phyloP scores from a whole-genome alignment of 768 basidiomycete species.

The Naganishia onofrii region DNA sequence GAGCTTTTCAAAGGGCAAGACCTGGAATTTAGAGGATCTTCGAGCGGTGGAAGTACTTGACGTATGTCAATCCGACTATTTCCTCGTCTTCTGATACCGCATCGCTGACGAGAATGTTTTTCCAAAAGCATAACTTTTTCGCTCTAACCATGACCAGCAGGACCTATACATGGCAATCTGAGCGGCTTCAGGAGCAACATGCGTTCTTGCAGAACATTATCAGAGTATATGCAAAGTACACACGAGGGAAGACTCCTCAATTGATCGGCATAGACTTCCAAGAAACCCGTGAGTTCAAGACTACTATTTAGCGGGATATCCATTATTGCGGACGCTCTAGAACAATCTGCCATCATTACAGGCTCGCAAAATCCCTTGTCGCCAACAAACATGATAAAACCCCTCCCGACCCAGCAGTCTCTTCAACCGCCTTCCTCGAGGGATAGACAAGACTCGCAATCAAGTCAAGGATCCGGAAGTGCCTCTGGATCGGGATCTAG shows the following conservation, averaged over 20 bases:
- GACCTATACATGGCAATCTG: constrained; percentile 86
- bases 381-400: constrained; percentile 2
- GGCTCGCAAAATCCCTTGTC: constrained; percentile 17
- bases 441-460: constrained; percentile 39
- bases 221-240: constrained; percentile 54
- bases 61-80: constrained; percentile 55
- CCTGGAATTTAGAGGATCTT: constrained; percentile 83
- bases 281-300: constrained; percentile 1
- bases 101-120: not conserved
- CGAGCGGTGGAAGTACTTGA: constrained; percentile 70
- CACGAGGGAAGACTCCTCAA: constrained; percentile 44
- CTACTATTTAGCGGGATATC: not conserved
- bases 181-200: constrained; percentile 68
- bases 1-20: constrained; percentile 94
- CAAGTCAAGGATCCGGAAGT: constrained; percentile 20
- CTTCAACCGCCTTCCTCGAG: constrained; percentile 2
- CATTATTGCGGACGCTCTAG: not conserved
- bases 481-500: not conserved
- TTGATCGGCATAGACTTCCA: constrained; percentile 42
- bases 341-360: not conserved
- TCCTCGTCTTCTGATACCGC: not conserved
- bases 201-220: constrained; percentile 68
- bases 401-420: not conserved
- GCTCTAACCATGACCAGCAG: constrained; percentile 76
- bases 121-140: constrained; percentile 55